Base-by-base conservation (phyloP, 495 filamentous ascomycete genomes). In the Hyaloscypha finlandica region DNA sequence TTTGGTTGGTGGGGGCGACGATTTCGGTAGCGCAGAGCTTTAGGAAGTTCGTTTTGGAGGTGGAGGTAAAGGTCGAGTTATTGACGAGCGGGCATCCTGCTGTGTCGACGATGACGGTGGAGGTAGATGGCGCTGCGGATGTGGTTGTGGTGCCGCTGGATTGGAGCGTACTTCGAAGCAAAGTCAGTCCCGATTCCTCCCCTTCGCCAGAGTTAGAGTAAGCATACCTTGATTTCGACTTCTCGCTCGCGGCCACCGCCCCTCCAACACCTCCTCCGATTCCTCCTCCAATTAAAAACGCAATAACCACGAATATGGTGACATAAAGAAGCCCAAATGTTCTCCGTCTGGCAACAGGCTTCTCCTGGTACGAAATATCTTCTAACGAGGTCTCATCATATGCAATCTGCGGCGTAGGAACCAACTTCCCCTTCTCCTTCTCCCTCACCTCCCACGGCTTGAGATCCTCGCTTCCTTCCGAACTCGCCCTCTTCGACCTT, bases 191-290 rank as follows among this genome's bases (percentile, higher is more conserved):
- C 16, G 55, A 42, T 55, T 63, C 6, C 9, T 51, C 14, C 31
- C 32, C 19, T 19, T 14, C 29, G 3, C 52, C 45, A n/a, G n/a
- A 25, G 39, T 22, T 48, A 12, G 51, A 19, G 6, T 25, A 37
- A 48, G 16, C 42, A 48, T 11, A 48, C 42, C 22, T 55, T 3
- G 35, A 63, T 59, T 65, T 70, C 31, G 68, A 53, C 51, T 71
- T 71, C 29, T 67, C 60, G 12, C 65, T 61, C 6, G 54, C 57
- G 1, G 51, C 48, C 30, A 68, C 19, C 2, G 65, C 55, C 1
- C 69, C 65, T 16, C 65, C 69, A 33, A 71, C 37, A 29, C 69
- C 69, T 2, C 69, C 69, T 35, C 65, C 69, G 37, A 71, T 65
- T 20, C 65, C 69, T 22, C 65, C 69, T 11, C 69, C 69, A 30